These are phyloP conservation scores for Funneliformis geosporum DNA, from an alignment of 192 early-diverging fungal species.

Conservation along the genomic window DNA sequence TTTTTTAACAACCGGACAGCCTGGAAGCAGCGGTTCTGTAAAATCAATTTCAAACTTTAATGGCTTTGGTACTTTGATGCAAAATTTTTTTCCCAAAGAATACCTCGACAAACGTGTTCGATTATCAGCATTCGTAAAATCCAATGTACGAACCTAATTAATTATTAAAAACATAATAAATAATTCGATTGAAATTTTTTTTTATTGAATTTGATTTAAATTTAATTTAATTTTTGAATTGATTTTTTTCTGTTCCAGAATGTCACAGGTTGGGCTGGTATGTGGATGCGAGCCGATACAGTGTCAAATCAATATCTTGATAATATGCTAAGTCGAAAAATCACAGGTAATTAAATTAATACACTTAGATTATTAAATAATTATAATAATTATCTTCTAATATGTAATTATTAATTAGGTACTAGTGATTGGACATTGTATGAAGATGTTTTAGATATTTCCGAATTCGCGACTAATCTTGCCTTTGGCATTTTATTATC, in stretches of 20 bases:
- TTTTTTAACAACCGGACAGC: neutral
- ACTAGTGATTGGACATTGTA: neutral
- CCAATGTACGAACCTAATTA: neutral
- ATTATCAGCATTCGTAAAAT: constrained; percentile 3
- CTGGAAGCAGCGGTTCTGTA: constrained; percentile 6
- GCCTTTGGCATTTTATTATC: neutral
- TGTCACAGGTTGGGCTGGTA: too few relatives aligned
- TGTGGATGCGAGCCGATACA: too few relatives aligned
- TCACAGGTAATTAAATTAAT: too few relatives aligned
- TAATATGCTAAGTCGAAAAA: too few relatives aligned
- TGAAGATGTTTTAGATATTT: constrained; percentile 1
- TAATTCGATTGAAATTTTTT: too few relatives aligned
- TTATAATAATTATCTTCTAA: too few relatives aligned
- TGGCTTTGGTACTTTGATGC: neutral
- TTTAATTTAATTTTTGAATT: too few relatives aligned
- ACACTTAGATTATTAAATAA: too few relatives aligned
- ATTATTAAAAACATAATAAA: too few relatives aligned
- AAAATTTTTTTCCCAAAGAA: neutral
- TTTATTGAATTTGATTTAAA: too few relatives aligned
- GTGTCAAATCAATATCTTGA: too few relatives aligned
- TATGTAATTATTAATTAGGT: neutral
- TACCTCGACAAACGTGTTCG: neutral
- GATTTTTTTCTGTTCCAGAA: too few relatives aligned
- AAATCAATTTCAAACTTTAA: neutral
- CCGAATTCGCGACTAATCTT: neutral